Base-by-base conservation (phyloP, 495 filamentous ascomycete species). In the Penicilliopsis zonata region DNA sequence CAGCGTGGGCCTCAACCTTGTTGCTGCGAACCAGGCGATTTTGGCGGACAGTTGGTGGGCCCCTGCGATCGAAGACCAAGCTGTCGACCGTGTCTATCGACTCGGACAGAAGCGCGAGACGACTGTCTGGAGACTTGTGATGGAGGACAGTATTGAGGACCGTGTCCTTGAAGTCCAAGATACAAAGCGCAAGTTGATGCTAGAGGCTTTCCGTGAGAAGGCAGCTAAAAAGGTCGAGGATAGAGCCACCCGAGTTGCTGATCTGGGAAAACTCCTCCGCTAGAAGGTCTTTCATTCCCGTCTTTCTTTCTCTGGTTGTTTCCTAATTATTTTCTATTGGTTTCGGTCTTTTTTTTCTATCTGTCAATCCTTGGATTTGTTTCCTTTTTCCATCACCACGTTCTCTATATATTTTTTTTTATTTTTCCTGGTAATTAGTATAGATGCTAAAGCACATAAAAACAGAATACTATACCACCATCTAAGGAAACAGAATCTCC, bases 11-110 rank as follows among this genome's bases (percentile, higher is more conserved):
- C 63, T 96, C 23, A 95, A 96, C 43, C 72, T 96, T 9, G 80
- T 86, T 0, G 77, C 82, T 0, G 88, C 87, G 1, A 86, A 87
- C 34, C 86, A 87, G 15, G 85, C 90, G 28, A 75, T 94, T 10
- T 63, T 94, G 5, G 69, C 74, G 0, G 87, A 96, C 47, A 78
- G 70, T 27, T 94, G 85, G 87, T 94, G 87, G 85, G 85, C 86
- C 2, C 84, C 86, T 0, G 86, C 85, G 0, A 87, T 94, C 37
- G 87, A 96, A 52, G 86, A 93, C 44, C 87, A 96, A 46, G 87
- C 87, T 16, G 71, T 94, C 2, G 87, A 96, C 47, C 76, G 87
- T 1, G 87, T 94, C 12, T 84, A 94, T 40, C 67, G 87, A 3
- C 69, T 94, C 0, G 87, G 87, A 2, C 87, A 96, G 56, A 87